Conservation (phyloP, 2,329 filamentous ascomycete genomes). For the Ascochyta clinopodiicola region DNA sequence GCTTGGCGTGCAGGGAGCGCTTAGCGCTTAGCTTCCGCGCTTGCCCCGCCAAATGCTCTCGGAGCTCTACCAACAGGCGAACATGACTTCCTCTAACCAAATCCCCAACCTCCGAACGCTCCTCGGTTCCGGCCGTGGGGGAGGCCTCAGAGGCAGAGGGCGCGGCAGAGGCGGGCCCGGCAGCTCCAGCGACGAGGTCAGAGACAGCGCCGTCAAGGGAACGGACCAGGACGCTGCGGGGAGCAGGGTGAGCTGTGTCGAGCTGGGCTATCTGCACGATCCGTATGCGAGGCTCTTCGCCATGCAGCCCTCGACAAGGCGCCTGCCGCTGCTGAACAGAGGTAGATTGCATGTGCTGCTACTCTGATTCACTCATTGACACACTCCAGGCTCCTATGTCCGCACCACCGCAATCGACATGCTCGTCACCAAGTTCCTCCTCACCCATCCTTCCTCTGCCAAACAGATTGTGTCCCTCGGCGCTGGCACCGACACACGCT, state of each 20-base stretch:
- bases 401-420: constrained; percentile 83
- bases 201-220: constrained; percentile 80
- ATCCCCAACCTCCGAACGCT: constrained; percentile 81
- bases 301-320: constrained; percentile 61
- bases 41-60: constrained; percentile 40
- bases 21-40: constrained; percentile 20
- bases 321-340: constrained; percentile 92
- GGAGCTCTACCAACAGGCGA: constrained; percentile 23
- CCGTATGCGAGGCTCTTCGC: constrained; percentile 77
- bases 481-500: constrained; percentile 90
- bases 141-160: constrained; percentile 57
- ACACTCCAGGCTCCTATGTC: constrained; percentile 79
- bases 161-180: constrained; percentile 44
- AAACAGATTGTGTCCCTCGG: constrained; percentile 91
- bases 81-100: constrained; percentile 70
- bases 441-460: constrained; percentile 43
- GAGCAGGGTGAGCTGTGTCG: constrained; percentile 86
- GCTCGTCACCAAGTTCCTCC: constrained; percentile 76
- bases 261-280: constrained; percentile 83
- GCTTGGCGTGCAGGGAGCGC: constrained; percentile 18
- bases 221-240: constrained; percentile 92
- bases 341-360: constrained; percentile 59
- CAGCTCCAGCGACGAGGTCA: constrained; percentile 47
- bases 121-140: constrained; percentile 55
- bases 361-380: constrained; percentile 1